These are phyloP conservation scores for Macroventuria anomochaeta DNA, from an alignment of 2,329 filamentous ascomycete species.

Conservation along the genomic window DNA sequence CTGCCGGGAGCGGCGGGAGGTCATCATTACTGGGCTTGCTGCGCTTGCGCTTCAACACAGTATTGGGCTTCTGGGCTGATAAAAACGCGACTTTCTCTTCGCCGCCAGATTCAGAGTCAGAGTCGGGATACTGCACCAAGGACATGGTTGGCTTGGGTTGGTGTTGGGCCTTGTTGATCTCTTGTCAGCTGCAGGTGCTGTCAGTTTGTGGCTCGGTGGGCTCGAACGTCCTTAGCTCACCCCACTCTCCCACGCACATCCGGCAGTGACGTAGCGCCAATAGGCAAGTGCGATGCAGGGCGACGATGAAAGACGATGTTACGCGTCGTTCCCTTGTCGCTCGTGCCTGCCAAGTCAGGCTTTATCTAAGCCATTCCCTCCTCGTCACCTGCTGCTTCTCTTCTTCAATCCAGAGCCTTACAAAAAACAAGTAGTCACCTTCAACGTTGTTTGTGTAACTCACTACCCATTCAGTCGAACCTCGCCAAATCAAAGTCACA, in stretches of 20 bases:
- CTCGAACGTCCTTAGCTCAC: slow-evolving; percentile 10
- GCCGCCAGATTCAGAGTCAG: slow-evolving; percentile 61
- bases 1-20: slow-evolving; percentile 76
- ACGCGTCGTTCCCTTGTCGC: slow-evolving; percentile 31
- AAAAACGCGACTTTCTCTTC: slow-evolving; percentile 41
- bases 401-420: slow-evolving; percentile 7
- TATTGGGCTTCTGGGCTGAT: slow-evolving; percentile 18
- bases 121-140: slow-evolving; percentile 58
- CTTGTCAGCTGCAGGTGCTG: slow-evolving; percentile 22
- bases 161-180: slow-evolving; percentile 21
- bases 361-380: slow-evolving; percentile 29
- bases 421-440: not conserved
- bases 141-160: slow-evolving; percentile 35
- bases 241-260: slow-evolving; percentile 32
- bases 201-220: slow-evolving; percentile 21
- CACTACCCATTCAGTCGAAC: not conserved
- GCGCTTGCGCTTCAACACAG: slow-evolving; percentile 42
- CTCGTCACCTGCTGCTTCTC: slow-evolving; percentile 21
- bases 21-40: slow-evolving; percentile 29
- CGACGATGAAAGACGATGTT: slow-evolving; percentile 34
- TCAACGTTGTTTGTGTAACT: slow-evolving; percentile 17
- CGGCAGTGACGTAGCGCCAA: slow-evolving; percentile 37
- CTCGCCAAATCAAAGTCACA: slow-evolving; percentile 7
- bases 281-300: slow-evolving; percentile 27
- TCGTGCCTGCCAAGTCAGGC: slow-evolving; percentile 44